These are phyloP conservation scores for Kodamaea jinghongensis DNA, from an alignment of 805 yeast genomes.

Conservation along the genomic window DNA sequence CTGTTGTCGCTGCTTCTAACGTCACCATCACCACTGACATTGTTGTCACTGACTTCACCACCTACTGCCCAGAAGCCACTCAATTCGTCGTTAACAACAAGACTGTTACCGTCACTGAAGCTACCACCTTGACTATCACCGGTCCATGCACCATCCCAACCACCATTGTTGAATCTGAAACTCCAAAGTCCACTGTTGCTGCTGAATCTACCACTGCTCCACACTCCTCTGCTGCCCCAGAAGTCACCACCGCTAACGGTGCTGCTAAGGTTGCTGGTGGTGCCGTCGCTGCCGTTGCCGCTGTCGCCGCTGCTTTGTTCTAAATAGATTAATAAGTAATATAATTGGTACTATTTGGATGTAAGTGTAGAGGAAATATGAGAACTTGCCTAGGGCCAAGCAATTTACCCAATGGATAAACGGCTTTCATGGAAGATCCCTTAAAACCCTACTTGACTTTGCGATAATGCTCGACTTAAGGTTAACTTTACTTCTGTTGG, in stretches of 20 bases:
- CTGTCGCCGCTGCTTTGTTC: conserved; percentile 48
- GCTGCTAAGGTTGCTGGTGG: conserved; percentile 45
- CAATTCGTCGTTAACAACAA: conserved; percentile 58
- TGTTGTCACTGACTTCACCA: conserved; percentile 69
- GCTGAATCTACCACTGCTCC: conserved; percentile 8
- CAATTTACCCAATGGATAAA: no score
- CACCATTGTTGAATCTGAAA: conserved; percentile 30
- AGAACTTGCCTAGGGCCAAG: no score
- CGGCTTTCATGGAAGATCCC: no score
- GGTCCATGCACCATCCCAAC: conserved; percentile 77
- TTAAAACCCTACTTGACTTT: no score
- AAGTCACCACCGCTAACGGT: conserved; percentile 22
- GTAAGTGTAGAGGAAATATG: no score
- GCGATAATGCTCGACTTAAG: no score
- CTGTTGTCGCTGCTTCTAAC: conserved; percentile 42
- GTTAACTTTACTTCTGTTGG: no score
- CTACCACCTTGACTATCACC: conserved; percentile 82
- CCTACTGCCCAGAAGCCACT: conserved; percentile 82
- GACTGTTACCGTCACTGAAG: conserved; percentile 72
- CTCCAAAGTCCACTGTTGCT: conserved; percentile 17
- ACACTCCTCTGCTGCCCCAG: conserved; percentile 9
- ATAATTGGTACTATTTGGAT: not conserved
- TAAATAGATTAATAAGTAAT: conserved; percentile 20
- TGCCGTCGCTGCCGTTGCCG: conserved; percentile 54
- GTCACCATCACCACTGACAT: conserved; percentile 49